Base-by-base conservation (phyloP, 768 basidiomycete species). In the Leccinum subgranulosum region DNA sequence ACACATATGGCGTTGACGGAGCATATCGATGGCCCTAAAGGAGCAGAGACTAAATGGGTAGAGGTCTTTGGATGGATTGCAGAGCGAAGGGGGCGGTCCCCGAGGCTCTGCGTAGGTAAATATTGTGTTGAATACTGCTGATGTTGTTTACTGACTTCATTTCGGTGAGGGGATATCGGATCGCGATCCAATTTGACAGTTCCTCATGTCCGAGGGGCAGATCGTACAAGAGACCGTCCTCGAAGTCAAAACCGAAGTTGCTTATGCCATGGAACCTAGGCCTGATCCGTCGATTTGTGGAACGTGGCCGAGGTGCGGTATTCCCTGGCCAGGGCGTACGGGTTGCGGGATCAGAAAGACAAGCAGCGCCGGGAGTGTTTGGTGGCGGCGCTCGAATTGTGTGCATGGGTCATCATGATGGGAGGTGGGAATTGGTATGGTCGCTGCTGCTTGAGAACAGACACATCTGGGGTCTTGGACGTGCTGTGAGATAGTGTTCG, bases 271-370 rank as follows among this genome's bases (percentile, higher is more conserved):
- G n/a, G 63, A 62, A 31, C 49, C 59, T 31, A 4, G 21, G 1
- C 6, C 41, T 12, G 56, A 51, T 17, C 49, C 59, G 12, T 41
- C 54, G 12, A 48, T 29, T 19, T 34, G 10, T 98, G 94, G 94
- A 88, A 97, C 69, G 82, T 90, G 2, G 84, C 94, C 0, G 96
- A 98, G 70, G 95, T 90, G 23, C 98, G 96, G 96, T 96, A 89
- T 71, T 90, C 86, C 69, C 79, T 98, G 12, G 91, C 87, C 6
- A 92, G 87, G 65, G 88, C 87, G 23, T 89, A 89, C 66, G 85
- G 87, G 50, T 67, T 86, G 62, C 92, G 91, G 65, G 87, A 82
- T 2, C 80, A 87, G 51, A n/a, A 81, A 60, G 86, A 85, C 51
- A 77, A 83, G 51, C 90, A n/a, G n/a, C n/a, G n/a, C n/a, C n/a